Evolutionary conservation across 495 filamentous ascomycete species (phyloP).

Genomic region (Penicillium paxilli): DNA sequence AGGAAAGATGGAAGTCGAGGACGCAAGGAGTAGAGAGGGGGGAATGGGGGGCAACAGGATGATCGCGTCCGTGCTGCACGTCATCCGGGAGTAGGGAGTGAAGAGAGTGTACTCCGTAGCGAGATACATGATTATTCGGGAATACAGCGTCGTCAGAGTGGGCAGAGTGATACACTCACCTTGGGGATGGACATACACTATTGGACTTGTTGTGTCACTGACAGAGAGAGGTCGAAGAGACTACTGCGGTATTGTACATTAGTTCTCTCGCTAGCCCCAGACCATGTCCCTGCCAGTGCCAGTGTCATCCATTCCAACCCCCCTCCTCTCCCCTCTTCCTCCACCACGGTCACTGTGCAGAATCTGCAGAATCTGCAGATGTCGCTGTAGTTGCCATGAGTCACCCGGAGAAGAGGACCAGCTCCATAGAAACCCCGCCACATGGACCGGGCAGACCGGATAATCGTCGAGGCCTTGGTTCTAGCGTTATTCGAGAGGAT

Average conservation of each 20-base stretch:
- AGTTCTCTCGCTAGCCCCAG: too few relatives aligned
- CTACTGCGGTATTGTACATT: too few relatives aligned
- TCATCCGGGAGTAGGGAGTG: neutral
- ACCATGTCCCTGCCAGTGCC: too few relatives aligned
- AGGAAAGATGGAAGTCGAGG: neutral
- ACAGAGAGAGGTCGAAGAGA: too few relatives aligned
- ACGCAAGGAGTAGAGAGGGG: conserved; percentile 3
- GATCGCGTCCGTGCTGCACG: conserved; percentile 2
- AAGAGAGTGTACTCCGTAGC: too few relatives aligned
- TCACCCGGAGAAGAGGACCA: neutral
- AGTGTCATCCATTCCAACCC: too few relatives aligned
- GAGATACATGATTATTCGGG: neutral
- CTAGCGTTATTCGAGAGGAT: neutral
- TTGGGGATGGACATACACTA: too few relatives aligned
- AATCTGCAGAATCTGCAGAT: too few relatives aligned
- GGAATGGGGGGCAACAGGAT: neutral
- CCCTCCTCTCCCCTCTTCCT: neutral
- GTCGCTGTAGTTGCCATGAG: too few relatives aligned
- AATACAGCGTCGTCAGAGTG: neutral
- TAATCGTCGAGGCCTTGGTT: neutral
- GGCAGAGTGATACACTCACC: too few relatives aligned
- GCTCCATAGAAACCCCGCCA: neutral
- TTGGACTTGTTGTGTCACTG: too few relatives aligned
- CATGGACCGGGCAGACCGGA: neutral
- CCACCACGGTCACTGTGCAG: neutral